These are phyloP conservation scores for Komagataella pseudopastoris DNA, from an alignment of 805 yeast genomes.

Conservation along the genomic window DNA sequence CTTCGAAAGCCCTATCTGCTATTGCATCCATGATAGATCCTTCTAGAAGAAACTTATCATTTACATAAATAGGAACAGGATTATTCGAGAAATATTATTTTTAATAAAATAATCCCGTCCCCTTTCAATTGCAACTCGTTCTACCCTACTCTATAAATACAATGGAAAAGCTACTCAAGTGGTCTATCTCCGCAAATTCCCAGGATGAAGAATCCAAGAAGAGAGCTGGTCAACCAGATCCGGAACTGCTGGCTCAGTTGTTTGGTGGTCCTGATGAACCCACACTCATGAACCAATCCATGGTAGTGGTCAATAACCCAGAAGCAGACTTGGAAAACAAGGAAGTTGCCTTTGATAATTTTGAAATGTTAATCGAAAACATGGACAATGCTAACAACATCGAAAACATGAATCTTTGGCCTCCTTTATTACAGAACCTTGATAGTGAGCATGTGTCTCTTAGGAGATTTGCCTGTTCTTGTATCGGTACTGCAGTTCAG, in stretches of 20 bases:
- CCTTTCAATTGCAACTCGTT: not conserved
- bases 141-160: not conserved
- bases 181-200: constrained; percentile 77
- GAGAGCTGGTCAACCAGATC: constrained; percentile 60
- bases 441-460: constrained; percentile 28
- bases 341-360: constrained; percentile 72
- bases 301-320: constrained; percentile 41
- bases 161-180: constrained; percentile 85
- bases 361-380: constrained; percentile 88
- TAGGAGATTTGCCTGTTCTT: constrained; percentile 49
- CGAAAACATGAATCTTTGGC: constrained; percentile 77
- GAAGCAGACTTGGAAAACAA: constrained; percentile 52
- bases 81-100: not conserved
- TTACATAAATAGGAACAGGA: not conserved
- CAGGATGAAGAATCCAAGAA: constrained; percentile 57
- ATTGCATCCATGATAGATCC: constrained; percentile 45
- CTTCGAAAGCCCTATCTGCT: constrained; percentile 46
- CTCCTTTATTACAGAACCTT: constrained; percentile 42
- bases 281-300: constrained; percentile 69
- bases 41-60: constrained; percentile 1
- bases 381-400: constrained; percentile 91
- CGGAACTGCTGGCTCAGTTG: constrained; percentile 64
- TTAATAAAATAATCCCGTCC: not conserved
- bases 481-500: constrained; percentile 86
- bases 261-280: constrained; percentile 74